Evolutionary conservation across 2,329 filamentous ascomycete species (phyloP).

Genomic region (Lecanoromycetidae sp.): DNA sequence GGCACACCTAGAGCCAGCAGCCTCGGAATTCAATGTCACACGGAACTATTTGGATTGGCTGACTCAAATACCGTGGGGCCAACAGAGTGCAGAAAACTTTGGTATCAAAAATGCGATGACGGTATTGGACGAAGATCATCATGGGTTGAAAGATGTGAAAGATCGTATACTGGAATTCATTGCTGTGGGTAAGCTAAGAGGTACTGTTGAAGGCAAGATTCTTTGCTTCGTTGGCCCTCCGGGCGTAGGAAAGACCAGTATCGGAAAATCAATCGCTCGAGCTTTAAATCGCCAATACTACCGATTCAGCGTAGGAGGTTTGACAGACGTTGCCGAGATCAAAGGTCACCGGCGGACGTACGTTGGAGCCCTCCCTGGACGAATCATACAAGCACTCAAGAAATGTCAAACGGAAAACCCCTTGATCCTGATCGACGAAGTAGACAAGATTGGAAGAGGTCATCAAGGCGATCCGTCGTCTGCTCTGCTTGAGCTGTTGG

Average conservation of each 20-base stretch:
- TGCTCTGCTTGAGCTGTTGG: constrained; percentile 80
- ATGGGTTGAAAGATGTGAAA: constrained; percentile 95
- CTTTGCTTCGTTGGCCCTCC: constrained; percentile 94
- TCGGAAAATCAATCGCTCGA: constrained; percentile 92
- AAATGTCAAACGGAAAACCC: constrained; percentile 99
- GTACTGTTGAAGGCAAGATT: constrained; percentile 96
- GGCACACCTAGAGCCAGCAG: constrained; percentile 84
- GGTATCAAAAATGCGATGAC: constrained; percentile 80
- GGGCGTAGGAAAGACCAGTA: constrained; percentile 96
- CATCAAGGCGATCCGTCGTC: constrained; percentile 95
- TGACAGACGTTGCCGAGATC: constrained; percentile 96
- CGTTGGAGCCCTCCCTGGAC: constrained; percentile 84
- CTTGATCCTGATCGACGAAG: constrained; percentile 87
- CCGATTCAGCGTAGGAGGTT: constrained; percentile 90
- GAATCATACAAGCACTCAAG: constrained; percentile 96
- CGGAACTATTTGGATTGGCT: constrained; percentile 98
- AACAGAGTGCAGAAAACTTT: constrained; percentile 92
- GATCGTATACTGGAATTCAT: constrained; percentile 98
- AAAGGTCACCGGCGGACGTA: constrained; percentile 96
- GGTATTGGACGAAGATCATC: constrained; percentile 91
- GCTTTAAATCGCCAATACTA: constrained; percentile 95
- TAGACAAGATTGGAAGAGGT: constrained; percentile 94
- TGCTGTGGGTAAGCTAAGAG: constrained; percentile 89
- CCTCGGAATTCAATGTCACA: constrained; percentile 97
- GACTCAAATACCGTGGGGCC: constrained; percentile 95